Evolutionary conservation across 768 basidiomycete genomes (phyloP), one percentile per base, ranked within the genome.

Genomic region (Kwoniella europaea): DNA sequence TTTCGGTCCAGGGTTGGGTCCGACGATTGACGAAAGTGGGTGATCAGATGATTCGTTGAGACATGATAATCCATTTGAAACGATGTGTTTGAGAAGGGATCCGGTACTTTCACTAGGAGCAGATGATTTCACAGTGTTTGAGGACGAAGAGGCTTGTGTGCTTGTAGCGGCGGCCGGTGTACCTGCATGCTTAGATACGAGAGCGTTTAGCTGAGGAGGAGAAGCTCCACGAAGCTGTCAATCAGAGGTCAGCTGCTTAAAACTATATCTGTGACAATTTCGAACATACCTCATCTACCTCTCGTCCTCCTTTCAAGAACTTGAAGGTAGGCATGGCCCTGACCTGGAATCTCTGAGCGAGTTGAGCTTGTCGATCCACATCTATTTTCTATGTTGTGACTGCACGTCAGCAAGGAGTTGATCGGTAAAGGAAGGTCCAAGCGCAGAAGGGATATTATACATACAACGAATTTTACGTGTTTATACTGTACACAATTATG

Each of bases 271-370:
- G 69, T 52, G 24, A 1, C 9, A 46, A 43, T 22, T 9, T 1
- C 16, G 0, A 13, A 68, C 73, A 67, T 29, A 83, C 82, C 79
- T 84, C 83, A 29, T 75, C 82, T 22, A 84, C 74, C 70, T 83
- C 79, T 41, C 76, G 53, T 5, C 82, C 82, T 15, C 76, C 80
- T 68, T 82, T 83, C 63, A 83, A 52, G 67, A 83, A 83, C 65
- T 82, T 79, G 75, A 84, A 84, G 0, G 83, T 84, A 0, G 83
- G 83, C 82, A 84, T 83, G 10, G 83, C 83, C 10, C 71, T 42
- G 22, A 84, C 70, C 29, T 63, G 62, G 73, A 76, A 84, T 42
- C 80, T 59, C 50, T 73, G 74, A 16, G 83, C 80, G 24, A 84
- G 70, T 50, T 72, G 73, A 16, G 56, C 52, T 24, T 80, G 73